Evolutionary conservation across 179 eudicot genomes (phyloP), one percentile per base, ranked within the genome.

Genomic region (Silene noctiflora): DNA sequence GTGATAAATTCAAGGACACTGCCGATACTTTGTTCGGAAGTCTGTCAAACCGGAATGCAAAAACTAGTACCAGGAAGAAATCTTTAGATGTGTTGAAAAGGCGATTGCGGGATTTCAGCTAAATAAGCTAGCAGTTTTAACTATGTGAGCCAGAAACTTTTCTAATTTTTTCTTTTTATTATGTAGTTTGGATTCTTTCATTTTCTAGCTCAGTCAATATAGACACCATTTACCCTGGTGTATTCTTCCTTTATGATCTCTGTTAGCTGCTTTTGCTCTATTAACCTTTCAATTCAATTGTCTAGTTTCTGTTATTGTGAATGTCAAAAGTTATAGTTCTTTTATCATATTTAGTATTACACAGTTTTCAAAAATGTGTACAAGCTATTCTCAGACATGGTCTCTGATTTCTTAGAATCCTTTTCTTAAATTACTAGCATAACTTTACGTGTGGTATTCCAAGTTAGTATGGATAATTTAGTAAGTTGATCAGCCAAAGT

Each of bases 1-100:
- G 91, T 72, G 98, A 92, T 68, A 92, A 94, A 83, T 94, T 81
- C 79, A 94, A 92, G 82, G 97, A 94, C 78, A 84, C 97, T 21
- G 78, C 94, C 1, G 98, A 94, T 75, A 84, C 91, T 71, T 80
- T 92, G 72, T 92, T 94, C 81, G 96, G 98, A 62, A 92, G 97
- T 80, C 98, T 92, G 83, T 86, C 97, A 2, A 92, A 80, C 71
- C 85, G 97, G 82, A 90, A 87, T 73, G 80, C 93, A 12, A 89
- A 92, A 81, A 90, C 89, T 75, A 94, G 84, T 77, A 80, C 94
- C 19, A 85, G 87, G 56, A 92, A 88, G 85, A 94, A 91, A 79
- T 94, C 97, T 12, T 82, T 92, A 91, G 97, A 94, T 31, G 87
- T 82, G 24, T 80, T 94, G 73, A 94, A 91, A 78, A 89, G 82